phyloP scores from a whole-genome alignment of 768 basidiomycete species.

The Boletellus ananiceps region DNA sequence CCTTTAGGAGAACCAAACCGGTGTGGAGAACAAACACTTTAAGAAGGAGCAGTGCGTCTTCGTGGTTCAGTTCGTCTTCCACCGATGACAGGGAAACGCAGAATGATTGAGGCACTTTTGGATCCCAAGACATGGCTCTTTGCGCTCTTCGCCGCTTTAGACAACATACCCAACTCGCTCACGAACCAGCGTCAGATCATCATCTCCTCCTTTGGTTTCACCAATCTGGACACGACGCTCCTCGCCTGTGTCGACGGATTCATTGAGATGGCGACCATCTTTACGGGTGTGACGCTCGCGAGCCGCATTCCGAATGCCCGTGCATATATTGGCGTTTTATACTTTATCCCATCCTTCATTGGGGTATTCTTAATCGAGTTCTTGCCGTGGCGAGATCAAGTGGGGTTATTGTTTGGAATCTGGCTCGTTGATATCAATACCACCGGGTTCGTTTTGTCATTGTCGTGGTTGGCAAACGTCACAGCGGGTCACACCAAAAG shows the following conservation, averaged over 20 bases:
- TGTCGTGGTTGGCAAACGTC: slow-evolving; percentile 62
- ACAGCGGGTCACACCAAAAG: slow-evolving; percentile 72
- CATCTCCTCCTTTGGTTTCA: slow-evolving; percentile 63
- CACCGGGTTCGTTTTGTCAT: slow-evolving; percentile 55
- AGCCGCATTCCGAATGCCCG: slow-evolving; percentile 53
- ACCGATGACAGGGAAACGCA: slow-evolving; percentile 19
- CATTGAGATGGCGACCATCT: slow-evolving; percentile 68
- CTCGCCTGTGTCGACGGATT: slow-evolving; percentile 63
- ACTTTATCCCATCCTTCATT: slow-evolving; percentile 60
- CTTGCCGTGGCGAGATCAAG: slow-evolving; percentile 59
- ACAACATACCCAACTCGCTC: slow-evolving; percentile 62
- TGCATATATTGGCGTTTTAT: slow-evolving; percentile 60
- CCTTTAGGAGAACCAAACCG: slow-evolving; percentile 65
- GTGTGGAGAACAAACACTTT: slow-evolving; percentile 77
- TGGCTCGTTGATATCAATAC: slow-evolving; percentile 41
- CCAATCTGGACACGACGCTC: slow-evolving; percentile 59
- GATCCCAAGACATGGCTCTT: slow-evolving; percentile 79
- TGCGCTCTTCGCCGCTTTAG: slow-evolving; percentile 57
- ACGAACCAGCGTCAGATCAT: slow-evolving; percentile 66
- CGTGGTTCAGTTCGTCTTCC: not conserved
- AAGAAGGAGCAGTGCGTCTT: slow-evolving; percentile 69
- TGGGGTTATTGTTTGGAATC: slow-evolving; percentile 55
- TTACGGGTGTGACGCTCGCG: slow-evolving; percentile 55
- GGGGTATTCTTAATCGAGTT: slow-evolving; percentile 60
- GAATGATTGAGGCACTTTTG: slow-evolving; percentile 61